phyloP scores from a whole-genome alignment of 2,329 filamentous ascomycete species.

The Trichoderma harzianum region DNA sequence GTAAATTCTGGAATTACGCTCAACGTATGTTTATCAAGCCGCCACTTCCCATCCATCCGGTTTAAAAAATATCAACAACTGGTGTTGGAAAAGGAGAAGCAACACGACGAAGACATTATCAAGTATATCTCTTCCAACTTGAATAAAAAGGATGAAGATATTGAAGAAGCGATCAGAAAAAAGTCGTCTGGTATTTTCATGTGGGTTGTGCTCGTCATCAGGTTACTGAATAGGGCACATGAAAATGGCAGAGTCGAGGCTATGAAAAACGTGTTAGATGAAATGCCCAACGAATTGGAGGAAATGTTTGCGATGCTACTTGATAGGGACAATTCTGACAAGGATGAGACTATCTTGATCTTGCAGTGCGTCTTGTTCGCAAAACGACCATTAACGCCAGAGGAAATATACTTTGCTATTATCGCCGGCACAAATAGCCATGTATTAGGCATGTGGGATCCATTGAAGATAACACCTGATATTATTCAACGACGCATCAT shows the following conservation, averaged over 20 bases:
- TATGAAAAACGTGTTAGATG: too few species aligned
- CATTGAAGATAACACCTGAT: not conserved
- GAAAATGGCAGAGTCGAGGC: not conserved
- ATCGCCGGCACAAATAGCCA: not conserved
- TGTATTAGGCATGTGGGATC: not conserved
- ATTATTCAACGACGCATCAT: not conserved
- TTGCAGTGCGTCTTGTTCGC: not conserved
- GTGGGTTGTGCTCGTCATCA: not conserved
- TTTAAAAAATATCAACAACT: not conserved
- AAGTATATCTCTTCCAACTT: not conserved
- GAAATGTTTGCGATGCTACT: not conserved
- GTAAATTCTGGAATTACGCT: not conserved
- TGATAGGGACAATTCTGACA: not conserved
- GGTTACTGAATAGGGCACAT: not conserved
- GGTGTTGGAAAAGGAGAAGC: not conserved
- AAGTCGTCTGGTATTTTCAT: not conserved
- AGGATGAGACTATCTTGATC: not conserved
- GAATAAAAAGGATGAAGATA: not conserved
- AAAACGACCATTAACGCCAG: not conserved
- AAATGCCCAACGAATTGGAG: not conserved
- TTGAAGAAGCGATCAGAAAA: not conserved
- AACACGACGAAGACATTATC: not conserved
- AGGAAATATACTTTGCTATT: not conserved
- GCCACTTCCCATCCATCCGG: not conserved
- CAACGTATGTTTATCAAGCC: not conserved